phyloP scores from a whole-genome alignment of 495 filamentous ascomycete species.

The Acidiella bohemica region DNA sequence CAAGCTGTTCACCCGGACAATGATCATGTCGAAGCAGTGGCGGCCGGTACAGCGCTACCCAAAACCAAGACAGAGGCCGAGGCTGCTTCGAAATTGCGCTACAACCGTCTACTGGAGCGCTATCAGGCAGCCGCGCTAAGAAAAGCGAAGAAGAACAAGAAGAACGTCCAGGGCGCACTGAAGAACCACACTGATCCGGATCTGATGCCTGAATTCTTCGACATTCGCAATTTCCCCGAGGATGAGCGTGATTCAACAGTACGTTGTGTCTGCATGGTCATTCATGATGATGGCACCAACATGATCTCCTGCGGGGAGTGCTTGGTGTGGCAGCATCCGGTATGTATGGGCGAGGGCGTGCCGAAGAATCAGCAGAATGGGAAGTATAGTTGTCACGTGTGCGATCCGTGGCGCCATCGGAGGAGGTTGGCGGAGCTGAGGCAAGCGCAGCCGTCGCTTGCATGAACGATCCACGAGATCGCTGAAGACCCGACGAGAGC shows the following conservation, averaged over 20 bases:
- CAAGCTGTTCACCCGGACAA: too few relatives aligned
- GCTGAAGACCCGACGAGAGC: not conserved
- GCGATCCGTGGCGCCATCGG: constrained; percentile 13
- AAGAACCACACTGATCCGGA: constrained; percentile 1
- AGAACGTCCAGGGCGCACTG: not conserved
- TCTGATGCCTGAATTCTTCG: constrained; percentile 12
- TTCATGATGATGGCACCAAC: constrained; percentile 4
- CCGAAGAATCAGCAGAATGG: constrained; percentile 1
- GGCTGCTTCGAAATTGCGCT: constrained; percentile 1
- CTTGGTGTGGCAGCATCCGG: constrained; percentile 15
- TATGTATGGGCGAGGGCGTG: constrained; percentile 10
- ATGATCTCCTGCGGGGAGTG: constrained; percentile 12
- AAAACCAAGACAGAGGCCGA: constrained; percentile 2
- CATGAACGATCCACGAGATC: too few relatives aligned
- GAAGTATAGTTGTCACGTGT: constrained; percentile 12
- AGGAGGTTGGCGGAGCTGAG: constrained; percentile 6
- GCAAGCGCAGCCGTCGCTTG: not conserved
- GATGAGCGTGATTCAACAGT: constrained; percentile 1
- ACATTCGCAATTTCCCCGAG: not conserved
- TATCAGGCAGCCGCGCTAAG: not conserved
- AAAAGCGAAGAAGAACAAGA: not conserved
- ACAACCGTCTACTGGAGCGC: constrained; percentile 1
- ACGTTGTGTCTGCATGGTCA: constrained; percentile 10
- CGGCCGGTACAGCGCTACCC: constrained; percentile 11
- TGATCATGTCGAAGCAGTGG: constrained; percentile 3